phyloP scores from a whole-genome alignment of 2,329 filamentous ascomycete species.

The Xylariaceae sp. region DNA sequence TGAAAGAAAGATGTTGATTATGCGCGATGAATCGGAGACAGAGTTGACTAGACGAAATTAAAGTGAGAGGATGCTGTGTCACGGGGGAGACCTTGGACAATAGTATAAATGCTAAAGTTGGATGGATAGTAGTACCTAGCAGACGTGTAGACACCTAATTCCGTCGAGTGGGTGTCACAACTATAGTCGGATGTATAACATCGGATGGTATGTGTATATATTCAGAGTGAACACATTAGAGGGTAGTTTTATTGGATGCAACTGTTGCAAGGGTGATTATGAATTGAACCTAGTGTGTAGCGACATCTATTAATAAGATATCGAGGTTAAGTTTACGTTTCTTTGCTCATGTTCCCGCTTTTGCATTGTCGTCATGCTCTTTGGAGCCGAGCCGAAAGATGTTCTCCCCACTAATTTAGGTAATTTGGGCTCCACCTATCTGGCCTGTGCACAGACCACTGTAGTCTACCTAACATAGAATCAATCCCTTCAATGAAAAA shows the following conservation, averaged over 20 bases:
- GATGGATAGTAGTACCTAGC: neutral
- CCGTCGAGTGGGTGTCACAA: neutral
- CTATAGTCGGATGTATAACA: slow-evolving; percentile 7
- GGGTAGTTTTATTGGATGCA: neutral
- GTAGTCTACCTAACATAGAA: too few relatives aligned
- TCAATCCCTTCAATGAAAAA: too few relatives aligned
- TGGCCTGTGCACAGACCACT: too few relatives aligned
- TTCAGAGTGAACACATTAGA: neutral
- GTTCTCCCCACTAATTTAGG: too few relatives aligned
- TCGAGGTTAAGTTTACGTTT: too few relatives aligned
- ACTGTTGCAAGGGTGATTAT: too few relatives aligned
- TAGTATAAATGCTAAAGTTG: neutral
- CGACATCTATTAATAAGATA: too few relatives aligned
- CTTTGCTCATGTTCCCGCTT: too few relatives aligned
- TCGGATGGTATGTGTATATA: neutral
- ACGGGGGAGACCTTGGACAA: neutral
- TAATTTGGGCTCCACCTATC: too few relatives aligned
- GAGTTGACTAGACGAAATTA: slow-evolving; percentile 3
- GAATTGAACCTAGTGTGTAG: too few relatives aligned
- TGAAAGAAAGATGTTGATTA: neutral
- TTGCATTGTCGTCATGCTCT: too few relatives aligned
- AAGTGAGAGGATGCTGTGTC: neutral
- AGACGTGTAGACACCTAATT: slow-evolving; percentile 4
- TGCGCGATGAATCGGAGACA: neutral
- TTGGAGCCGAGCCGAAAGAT: too few relatives aligned